Base-by-base conservation (phyloP, 2,329 filamentous ascomycete species). In the Fulvia fulva region DNA sequence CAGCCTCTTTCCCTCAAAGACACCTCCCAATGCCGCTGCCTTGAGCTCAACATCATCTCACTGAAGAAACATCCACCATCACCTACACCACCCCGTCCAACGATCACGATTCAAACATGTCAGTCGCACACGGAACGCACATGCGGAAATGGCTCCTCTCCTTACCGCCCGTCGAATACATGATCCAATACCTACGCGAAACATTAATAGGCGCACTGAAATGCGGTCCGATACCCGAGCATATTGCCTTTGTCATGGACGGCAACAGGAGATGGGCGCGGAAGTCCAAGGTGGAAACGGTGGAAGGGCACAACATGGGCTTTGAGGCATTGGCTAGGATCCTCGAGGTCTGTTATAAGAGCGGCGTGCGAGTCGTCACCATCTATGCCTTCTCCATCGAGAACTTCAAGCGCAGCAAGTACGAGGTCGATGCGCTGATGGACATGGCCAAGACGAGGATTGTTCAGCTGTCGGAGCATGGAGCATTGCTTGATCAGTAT, bases 181-280 rank as follows among this genome's bases (percentile, higher is more conserved):
- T 83, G n/a, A 80, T 95, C 60, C 85, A 84, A 59, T 85, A 87
- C 68, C 76, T 96, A 21, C 86, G 91, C 63, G 90, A 96, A 73
- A 79, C 96, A 52, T 81, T 97, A 62, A 94, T 99, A 67, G 90
- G 91, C 55, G 89, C 92, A 51, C 78, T 97, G 55, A 87, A 87
- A 70, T 93, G 97, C 75, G 94, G 94, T 0, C 91, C 91, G 1
- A 88, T 99, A 56, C 94, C 94, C 9, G 87, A 91, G 70, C 94
- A 99, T 84, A 85, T 99, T 60, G 94, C 94, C n/a, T 99, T 99
- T 71, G 93, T 97, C 67, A 99, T 99, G 94, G 94, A 99, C 73
- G 94, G 94, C 56, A 99, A 99, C 76, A 81, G 94, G 69, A 88
- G 94, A 47, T 99, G 95, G 78, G 94, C 94, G 14, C 84, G 90